phyloP scores from a whole-genome alignment of 1,284 basidiomycete genomes.

The Ustilago cynodontis region DNA sequence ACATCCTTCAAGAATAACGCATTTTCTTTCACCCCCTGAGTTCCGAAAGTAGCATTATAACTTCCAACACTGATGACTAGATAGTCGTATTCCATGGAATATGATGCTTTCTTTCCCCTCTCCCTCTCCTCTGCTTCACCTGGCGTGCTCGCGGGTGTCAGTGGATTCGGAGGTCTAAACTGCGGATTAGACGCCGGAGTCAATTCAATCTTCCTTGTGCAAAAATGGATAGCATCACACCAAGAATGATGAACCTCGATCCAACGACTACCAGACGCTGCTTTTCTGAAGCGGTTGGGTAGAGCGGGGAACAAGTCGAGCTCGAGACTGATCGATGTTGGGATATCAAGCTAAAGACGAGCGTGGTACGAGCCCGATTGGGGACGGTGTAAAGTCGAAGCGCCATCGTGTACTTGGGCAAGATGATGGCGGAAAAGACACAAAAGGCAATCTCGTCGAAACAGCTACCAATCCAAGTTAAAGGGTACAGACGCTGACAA shows the following conservation, averaged over 20 bases:
- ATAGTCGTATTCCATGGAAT: conserved; percentile 74
- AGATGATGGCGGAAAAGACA: too few species aligned
- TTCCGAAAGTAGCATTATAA: conserved; percentile 81
- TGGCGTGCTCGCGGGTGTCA: too few species aligned
- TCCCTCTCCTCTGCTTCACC: background rate
- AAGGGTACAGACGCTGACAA: too few species aligned
- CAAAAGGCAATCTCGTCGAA: too few species aligned
- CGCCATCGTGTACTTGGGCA: too few species aligned
- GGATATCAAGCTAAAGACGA: too few species aligned
- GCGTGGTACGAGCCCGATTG: too few species aligned
- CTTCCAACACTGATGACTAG: conserved; percentile 86
- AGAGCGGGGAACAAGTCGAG: conserved; percentile 71
- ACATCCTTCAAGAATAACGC: conserved; percentile 78
- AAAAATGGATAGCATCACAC: conserved; percentile 55
- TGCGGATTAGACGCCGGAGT: conserved; percentile 31
- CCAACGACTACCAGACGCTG: conserved; percentile 57
- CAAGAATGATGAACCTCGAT: conserved; percentile 71
- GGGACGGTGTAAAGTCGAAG: too few species aligned
- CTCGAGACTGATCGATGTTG: too few species aligned
- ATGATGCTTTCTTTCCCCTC: conserved; percentile 6
- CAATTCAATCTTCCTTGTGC: conserved; percentile 9
- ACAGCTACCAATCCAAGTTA: too few species aligned
- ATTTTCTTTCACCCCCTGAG: conserved; percentile 69
- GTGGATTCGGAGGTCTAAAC: conserved; percentile 74
- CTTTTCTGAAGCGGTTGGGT: conserved; percentile 79